Conservation (phyloP, 768 basidiomycete genomes). For the Collybia nuda region DNA sequence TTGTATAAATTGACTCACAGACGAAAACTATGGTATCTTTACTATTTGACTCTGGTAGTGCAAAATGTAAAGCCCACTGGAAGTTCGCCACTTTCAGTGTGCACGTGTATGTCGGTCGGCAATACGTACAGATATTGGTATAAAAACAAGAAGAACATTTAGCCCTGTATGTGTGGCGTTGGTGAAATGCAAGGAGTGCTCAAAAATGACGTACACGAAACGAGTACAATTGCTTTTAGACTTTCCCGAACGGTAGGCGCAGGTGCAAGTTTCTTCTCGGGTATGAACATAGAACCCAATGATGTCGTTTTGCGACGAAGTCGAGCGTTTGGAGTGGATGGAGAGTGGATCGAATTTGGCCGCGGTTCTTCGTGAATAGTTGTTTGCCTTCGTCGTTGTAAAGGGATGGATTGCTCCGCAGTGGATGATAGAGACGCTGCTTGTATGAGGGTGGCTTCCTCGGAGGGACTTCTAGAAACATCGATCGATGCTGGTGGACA, state of each 20-base stretch:
- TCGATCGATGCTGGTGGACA: too few relatives aligned
- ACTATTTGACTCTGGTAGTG: slow-evolving; percentile 34
- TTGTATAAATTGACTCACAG: slow-evolving; percentile 44
- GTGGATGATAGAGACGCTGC: too few relatives aligned
- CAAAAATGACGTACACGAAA: slow-evolving; percentile 49
- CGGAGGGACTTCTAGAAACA: too few relatives aligned
- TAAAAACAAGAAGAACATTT: slow-evolving; percentile 69
- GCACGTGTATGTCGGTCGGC: not conserved
- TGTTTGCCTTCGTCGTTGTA: not conserved
- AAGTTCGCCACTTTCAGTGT: not conserved
- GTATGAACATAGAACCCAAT: slow-evolving; percentile 28
- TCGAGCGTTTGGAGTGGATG: not conserved
- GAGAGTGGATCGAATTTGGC: too few relatives aligned
- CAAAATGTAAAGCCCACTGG: slow-evolving; percentile 76
- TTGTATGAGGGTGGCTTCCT: too few relatives aligned
- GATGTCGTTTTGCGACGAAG: slow-evolving; percentile 17
- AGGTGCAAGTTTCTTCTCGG: slow-evolving; percentile 36
- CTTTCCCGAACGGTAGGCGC: slow-evolving; percentile 47
- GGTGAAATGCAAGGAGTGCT: not conserved
- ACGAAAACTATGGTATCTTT: slow-evolving; percentile 68
- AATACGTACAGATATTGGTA: slow-evolving; percentile 62
- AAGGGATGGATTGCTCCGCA: not conserved
- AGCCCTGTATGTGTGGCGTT: slow-evolving; percentile 43
- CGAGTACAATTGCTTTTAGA: slow-evolving; percentile 49
- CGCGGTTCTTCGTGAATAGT: not conserved